Evolutionary conservation across 2,329 filamentous ascomycete genomes (phyloP).

Genomic region (Claviceps sp.): DNA sequence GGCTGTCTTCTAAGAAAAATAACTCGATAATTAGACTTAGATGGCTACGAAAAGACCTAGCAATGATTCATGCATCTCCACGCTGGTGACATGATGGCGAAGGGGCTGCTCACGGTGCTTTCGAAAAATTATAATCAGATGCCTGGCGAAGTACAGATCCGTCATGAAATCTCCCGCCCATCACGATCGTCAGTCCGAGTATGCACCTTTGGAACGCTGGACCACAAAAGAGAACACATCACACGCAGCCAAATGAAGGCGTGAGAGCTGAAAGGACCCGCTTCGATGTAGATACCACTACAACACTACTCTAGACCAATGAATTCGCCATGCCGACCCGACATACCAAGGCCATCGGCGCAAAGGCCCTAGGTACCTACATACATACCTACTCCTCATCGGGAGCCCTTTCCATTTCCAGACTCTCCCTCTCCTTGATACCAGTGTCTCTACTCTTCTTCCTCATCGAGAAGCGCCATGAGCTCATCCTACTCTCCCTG

Average conservation of each 20-base stretch:
- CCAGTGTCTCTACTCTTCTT: constrained; percentile 41
- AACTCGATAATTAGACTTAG: no score
- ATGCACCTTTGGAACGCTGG: neutral
- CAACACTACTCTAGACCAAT: neutral
- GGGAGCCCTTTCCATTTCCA: constrained; percentile 33
- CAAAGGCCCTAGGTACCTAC: neutral
- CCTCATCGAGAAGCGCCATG: constrained; percentile 45
- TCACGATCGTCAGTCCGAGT: neutral
- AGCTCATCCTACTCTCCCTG: constrained; percentile 35
- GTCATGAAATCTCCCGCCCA: neutral
- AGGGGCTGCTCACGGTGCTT: no score
- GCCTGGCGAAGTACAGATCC: neutral
- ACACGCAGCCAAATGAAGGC: neutral
- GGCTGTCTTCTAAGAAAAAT: no score
- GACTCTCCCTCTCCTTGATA: constrained; percentile 34
- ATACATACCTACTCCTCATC: constrained; percentile 15
- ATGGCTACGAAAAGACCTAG: no score
- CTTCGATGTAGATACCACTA: neutral
- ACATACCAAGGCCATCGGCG: neutral
- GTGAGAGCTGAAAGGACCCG: neutral
- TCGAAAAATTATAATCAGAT: no score
- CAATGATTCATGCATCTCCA: no score
- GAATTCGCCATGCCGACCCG: neutral
- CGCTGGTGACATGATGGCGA: no score
- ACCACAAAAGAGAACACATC: neutral